phyloP scores from a whole-genome alignment of 441 rosid species.

The Syzygium malaccense region DNA sequence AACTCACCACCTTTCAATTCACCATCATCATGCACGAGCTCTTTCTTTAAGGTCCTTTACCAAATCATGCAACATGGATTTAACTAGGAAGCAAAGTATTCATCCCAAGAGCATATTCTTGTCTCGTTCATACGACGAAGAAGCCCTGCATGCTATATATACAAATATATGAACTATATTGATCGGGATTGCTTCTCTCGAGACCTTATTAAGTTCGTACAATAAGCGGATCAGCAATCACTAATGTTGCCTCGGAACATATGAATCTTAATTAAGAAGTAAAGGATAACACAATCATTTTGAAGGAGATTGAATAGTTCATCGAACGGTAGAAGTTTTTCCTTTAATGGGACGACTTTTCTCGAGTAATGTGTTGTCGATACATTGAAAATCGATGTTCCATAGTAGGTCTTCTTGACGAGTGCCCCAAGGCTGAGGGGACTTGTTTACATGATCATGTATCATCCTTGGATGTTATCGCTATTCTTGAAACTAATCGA shows the following conservation, averaged over 20 bases:
- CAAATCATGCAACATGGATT: background rate
- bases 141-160: background rate
- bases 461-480: background rate
- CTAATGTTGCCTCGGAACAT: background rate
- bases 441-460: background rate
- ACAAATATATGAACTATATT: too few relatives aligned
- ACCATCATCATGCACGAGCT: background rate
- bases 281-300: background rate
- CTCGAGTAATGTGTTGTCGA: background rate
- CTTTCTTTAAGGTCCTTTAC: background rate
- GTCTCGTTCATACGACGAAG: background rate
- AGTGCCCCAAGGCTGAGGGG: background rate
- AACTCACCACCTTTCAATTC: background rate
- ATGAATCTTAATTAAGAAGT: background rate
- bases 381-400: background rate
- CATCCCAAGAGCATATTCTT: background rate
- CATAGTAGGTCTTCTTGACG: background rate
- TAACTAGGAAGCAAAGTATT: background rate
- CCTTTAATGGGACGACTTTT: background rate
- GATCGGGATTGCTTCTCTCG: background rate
- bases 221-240: background rate
- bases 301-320: background rate
- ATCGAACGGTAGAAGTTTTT: background rate
- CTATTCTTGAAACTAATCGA: rapidly evolving
- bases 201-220: background rate